Base-by-base conservation (phyloP, 495 filamentous ascomycete genomes). In the Talaromyces adpressus region DNA sequence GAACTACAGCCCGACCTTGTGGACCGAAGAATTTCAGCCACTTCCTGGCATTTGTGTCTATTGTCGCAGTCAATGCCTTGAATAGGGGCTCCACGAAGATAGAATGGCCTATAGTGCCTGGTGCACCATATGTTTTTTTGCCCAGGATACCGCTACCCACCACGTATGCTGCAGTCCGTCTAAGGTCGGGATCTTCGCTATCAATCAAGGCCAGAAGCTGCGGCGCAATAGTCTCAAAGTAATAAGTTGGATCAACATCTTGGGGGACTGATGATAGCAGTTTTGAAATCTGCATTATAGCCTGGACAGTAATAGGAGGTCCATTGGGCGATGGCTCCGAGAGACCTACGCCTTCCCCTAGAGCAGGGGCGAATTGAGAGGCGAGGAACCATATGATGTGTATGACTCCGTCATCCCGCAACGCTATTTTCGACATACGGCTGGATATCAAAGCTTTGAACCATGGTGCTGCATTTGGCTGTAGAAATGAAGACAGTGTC, bases 61-160 rank as follows among this genome's bases (percentile, higher is more conserved):
- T 66, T 0, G 75, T 70, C 6, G 88, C 89, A 47, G 86, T 83
- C 34, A 93, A 83, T 11, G 71, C 69, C n/a, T 77, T 69, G 39
- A 91, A 77, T 54, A 91, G 75, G 0, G 89, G 90, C 64, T 85
- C 80, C 0, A 86, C 82, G 59, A 92, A 87, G 6, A 83, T 80
- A 23, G 79, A 84, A 83, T 89, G 91, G 0, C 90, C 91, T 36
- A 86, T 77, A 0, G 84, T 84, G 16, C 85, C 87, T 41, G 86
- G 86, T 25, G 87, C 88, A 6, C 91, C 90, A 67, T 82, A 85
- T 27, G 80, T 72, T 58, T 84, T 86, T 61, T 85, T 85, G 0
- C 86, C 85, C 56, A 94, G 69, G 20, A 93, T 86, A 1, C 89
- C 89, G 67, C 85, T 88, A 0, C 87, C 89, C 61, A 92, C 87